Percentiles rank a stretch among this genome's conserved stretches.
Evolutionary conservation across 169 alveolate genomes (phyloP).

Genomic region (Eimeria zaria): DNA sequence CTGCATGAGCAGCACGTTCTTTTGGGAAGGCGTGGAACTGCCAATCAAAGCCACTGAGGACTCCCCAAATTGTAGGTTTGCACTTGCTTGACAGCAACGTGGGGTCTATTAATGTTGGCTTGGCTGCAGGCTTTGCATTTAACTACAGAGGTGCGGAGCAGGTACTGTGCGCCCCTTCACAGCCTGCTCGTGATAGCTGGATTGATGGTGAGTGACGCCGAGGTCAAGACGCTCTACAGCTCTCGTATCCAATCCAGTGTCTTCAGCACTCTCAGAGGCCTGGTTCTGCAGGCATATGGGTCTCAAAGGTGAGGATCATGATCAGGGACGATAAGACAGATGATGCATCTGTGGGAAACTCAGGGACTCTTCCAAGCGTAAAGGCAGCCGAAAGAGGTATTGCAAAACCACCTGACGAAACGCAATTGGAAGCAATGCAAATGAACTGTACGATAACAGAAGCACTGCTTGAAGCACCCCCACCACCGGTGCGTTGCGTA

Average conservation of each 20-base stretch:
- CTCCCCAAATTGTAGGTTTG: slow-evolving; percentile 77
- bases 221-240: background rate
- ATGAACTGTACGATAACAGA: slow-evolving; percentile 11
- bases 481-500: slow-evolving; percentile 76
- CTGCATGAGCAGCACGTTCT: slow-evolving; percentile 85
- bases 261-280: slow-evolving; percentile 88
- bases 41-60: slow-evolving; percentile 87
- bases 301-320: slow-evolving; percentile 85
- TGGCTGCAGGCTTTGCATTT: slow-evolving; percentile 86
- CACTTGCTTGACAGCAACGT: background rate
- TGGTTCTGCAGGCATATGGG: slow-evolving; percentile 90
- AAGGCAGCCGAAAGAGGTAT: slow-evolving; percentile 76
- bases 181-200: slow-evolving; percentile 88
- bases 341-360: background rate
- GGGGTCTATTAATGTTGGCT: background rate
- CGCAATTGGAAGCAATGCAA: background rate
- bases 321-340: background rate
- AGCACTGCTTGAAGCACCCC: slow-evolving; percentile 60
- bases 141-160: slow-evolving; percentile 88
- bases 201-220: slow-evolving; percentile 84
- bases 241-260: background rate
- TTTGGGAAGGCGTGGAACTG: slow-evolving; percentile 88
- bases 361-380: slow-evolving; percentile 83
- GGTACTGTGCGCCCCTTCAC: slow-evolving; percentile 87
- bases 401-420: background rate